Percentiles rank a stretch among this genome's conserved stretches.
Evolutionary conservation across 2,329 filamentous ascomycete species (phyloP).

Genomic region (Zasmidium citrigriseum): DNA sequence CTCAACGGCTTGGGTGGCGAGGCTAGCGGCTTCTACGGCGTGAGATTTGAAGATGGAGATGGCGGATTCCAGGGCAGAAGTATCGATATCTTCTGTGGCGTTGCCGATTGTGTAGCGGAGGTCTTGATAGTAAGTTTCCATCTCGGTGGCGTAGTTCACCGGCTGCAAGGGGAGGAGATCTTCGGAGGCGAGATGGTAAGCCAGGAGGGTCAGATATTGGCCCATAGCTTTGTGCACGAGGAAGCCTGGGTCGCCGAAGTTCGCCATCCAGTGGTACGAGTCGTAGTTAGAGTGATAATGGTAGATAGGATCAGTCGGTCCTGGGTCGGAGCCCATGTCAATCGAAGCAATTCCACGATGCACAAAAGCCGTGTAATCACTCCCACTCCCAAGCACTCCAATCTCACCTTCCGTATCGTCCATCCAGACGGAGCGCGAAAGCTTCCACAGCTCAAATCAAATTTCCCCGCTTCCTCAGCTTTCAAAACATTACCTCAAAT

Average conservation of each 20-base stretch:
- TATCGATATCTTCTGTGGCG: conserved; percentile 48
- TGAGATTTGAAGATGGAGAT: conserved; percentile 50
- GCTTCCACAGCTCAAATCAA: too few species aligned
- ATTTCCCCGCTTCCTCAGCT: too few species aligned
- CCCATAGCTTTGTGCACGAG: conserved; percentile 51
- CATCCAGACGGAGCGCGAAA: too few species aligned
- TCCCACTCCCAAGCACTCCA: conserved; percentile 48
- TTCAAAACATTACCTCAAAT: too few species aligned
- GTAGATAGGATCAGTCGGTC: conserved; percentile 43
- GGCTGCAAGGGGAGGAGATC: conserved; percentile 45
- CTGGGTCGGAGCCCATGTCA: conserved; percentile 44
- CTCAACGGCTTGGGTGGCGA: conserved; percentile 14
- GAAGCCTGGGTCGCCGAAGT: conserved; percentile 54
- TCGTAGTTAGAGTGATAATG: conserved; percentile 53
- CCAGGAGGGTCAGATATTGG: conserved; percentile 46
- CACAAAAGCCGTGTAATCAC: conserved; percentile 50
- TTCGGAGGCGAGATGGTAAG: conserved; percentile 43
- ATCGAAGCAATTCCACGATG: conserved; percentile 42
- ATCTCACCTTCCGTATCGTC: conserved; percentile 37
- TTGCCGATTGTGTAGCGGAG: conserved; percentile 40
- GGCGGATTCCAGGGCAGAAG: conserved; percentile 35
- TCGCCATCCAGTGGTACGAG: conserved; percentile 54
- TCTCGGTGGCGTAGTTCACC: conserved; percentile 42
- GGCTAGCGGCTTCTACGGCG: conserved; percentile 36
- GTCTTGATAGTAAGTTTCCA: conserved; percentile 40